These are phyloP conservation scores for Aspergillus spinulosporus DNA, from an alignment of 2,329 filamentous ascomycete species.

Conservation along the genomic window DNA sequence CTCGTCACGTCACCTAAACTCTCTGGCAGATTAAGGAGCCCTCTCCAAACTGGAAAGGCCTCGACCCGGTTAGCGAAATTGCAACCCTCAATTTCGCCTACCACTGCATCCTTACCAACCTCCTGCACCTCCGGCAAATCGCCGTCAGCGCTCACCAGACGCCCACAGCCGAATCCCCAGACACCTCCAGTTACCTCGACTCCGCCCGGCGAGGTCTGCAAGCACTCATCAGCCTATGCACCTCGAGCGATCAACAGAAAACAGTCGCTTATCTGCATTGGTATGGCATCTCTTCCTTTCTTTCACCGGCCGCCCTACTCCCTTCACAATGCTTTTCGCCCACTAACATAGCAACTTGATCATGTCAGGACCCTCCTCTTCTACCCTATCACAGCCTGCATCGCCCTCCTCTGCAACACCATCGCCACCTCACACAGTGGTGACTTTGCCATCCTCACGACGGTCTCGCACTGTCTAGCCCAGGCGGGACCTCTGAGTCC, in stretches of 20 bases:
- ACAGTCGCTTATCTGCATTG: slow-evolving; percentile 23
- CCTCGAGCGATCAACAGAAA: slow-evolving; percentile 18
- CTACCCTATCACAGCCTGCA: slow-evolving; percentile 25
- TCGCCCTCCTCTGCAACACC: slow-evolving; percentile 27
- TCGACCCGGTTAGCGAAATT: slow-evolving; percentile 22
- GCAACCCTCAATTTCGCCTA: slow-evolving; percentile 24
- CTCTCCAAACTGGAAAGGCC: slow-evolving; percentile 22
- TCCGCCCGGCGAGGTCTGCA: slow-evolving; percentile 24
- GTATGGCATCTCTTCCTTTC: slow-evolving; percentile 8
- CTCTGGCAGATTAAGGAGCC: slow-evolving; percentile 15
- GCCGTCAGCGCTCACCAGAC: neutral
- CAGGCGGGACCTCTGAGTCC: slow-evolving; percentile 20
- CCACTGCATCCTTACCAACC: slow-evolving; percentile 24
- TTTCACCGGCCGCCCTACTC: neutral
- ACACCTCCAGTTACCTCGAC: slow-evolving; percentile 15
- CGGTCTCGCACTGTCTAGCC: slow-evolving; percentile 18
- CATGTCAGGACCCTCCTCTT: slow-evolving; percentile 21
- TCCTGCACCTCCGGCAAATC: slow-evolving; percentile 22
- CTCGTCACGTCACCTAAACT: too few species aligned
- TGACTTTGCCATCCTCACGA: slow-evolving; percentile 24
- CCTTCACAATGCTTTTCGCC: neutral
- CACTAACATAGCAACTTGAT: neutral
- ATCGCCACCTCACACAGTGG: slow-evolving; percentile 21
- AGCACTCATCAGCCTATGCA: slow-evolving; percentile 21
- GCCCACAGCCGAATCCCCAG: neutral